Conservation (phyloP, 1,139 yeast genomes). For the Zygosaccharomyces pseudobailii region DNA sequence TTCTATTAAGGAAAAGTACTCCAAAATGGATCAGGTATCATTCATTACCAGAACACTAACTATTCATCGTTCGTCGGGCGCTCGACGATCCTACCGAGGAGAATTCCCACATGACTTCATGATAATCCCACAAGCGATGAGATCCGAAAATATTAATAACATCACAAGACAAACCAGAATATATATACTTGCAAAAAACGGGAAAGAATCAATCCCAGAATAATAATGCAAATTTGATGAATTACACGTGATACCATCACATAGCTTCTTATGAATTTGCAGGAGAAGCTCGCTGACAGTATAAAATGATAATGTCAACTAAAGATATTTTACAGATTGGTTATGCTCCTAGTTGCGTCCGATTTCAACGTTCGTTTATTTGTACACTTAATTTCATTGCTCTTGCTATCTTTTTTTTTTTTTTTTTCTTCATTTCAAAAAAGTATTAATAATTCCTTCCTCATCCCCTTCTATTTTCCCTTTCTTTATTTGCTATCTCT, state of each 20-base stretch:
- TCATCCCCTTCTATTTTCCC: slow-evolving; percentile 51
- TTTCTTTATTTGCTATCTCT: slow-evolving; percentile 66
- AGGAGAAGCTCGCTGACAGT: not conserved
- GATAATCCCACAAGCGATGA: too few species aligned
- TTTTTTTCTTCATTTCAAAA: not conserved
- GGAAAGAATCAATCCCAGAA: not conserved
- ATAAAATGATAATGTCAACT: not conserved
- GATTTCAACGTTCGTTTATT: not conserved
- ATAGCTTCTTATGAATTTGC: not conserved
- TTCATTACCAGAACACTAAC: too few species aligned
- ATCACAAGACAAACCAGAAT: not conserved
- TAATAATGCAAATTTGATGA: not conserved
- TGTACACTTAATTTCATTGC: too few species aligned
- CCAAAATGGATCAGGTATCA: too few species aligned
- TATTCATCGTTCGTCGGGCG: too few species aligned
- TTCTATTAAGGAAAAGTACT: too few species aligned
- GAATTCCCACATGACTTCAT: too few species aligned
- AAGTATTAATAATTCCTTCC: not conserved
- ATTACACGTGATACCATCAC: not conserved
- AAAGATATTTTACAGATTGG: not conserved
- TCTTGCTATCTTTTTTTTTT: too few species aligned
- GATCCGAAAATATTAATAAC: not conserved
- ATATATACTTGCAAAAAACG: not conserved
- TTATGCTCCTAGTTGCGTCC: not conserved
- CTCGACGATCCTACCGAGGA: too few species aligned